phyloP scores from a whole-genome alignment of 345 rosid genomes.

The Citrus medica region DNA sequence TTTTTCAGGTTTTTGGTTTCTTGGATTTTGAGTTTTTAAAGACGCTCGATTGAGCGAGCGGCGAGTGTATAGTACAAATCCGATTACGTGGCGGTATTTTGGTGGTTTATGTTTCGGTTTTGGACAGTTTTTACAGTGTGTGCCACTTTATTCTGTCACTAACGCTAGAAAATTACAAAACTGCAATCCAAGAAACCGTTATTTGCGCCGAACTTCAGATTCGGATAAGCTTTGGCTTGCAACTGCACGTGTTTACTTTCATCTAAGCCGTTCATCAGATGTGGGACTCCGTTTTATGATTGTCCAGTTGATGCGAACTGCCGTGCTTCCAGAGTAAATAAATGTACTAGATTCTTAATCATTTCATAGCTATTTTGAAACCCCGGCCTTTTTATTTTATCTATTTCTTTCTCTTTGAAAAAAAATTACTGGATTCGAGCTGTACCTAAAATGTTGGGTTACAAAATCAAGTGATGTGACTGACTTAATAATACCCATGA shows the following conservation, averaged over 20 bases:
- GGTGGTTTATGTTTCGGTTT: conserved; percentile 17
- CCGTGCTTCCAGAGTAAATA: too few species aligned
- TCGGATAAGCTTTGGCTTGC: conserved; percentile 2
- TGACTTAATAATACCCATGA: too few species aligned
- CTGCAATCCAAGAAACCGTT: neutral
- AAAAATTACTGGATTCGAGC: too few species aligned
- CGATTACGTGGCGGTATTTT: conserved; percentile 14
- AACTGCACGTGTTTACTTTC: neutral
- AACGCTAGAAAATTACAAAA: neutral
- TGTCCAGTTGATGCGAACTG: neutral
- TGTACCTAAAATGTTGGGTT: too few species aligned
- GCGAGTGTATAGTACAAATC: neutral
- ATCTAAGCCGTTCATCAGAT: neutral
- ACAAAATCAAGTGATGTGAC: too few species aligned
- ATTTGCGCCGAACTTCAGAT: conserved; percentile 3
- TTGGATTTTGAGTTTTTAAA: neutral
- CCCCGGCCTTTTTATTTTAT: too few species aligned
- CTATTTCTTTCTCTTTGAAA: too few species aligned
- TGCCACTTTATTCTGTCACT: neutral
- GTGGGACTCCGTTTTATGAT: neutral
- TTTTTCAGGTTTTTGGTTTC: neutral
- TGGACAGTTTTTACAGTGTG: conserved; percentile 3
- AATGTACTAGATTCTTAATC: too few species aligned
- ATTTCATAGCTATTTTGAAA: too few species aligned
- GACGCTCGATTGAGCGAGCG: neutral